Evolutionary conservation across 2,329 filamentous ascomycete species (phyloP), one percentile per base, ranked within the genome.

Genomic region (Bipolaris cookei): DNA sequence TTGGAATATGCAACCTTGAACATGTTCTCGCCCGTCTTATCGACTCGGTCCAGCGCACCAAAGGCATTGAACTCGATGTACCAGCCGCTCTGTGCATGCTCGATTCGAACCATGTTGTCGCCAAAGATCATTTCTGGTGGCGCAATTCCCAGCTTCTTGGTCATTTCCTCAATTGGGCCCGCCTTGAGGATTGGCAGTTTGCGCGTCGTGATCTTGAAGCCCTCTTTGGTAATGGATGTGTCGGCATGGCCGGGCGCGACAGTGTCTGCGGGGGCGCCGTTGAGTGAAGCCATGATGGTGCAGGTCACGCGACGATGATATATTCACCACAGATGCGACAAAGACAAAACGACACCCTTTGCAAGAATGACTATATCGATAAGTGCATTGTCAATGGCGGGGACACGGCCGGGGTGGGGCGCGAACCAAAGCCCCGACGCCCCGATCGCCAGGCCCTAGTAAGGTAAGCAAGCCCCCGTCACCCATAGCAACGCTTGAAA

Each of bases 121-220:
- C 95, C 95, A 74, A 99, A 99, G 64, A 99, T 99, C 95, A 99
- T 99, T 80, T 99, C 95, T 7, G 95, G 95, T 38, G 94, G 87
- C 16, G 94, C 88, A 72, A 99, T 97, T 28, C 88, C 88, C 51
- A 99, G 84, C 61, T 85, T 86, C 55, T 83, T 82, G 38, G 88
- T 88, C 86, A 99, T 91, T 35, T 86, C 86, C 72, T 97, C 92
- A 72, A 99, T 98, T 48, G 92, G 90, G 5, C 85, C 90, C 43
- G 93, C 88, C 77, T 97, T 97, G 67, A 96, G 90, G 76, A 99
- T 99, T 61, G 95, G 95, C 48, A 95, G 88, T 81, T 97, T 97
- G 74, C 92, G 90, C 52, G 91, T 91, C 25, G 86, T 85, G 76
- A 98, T 88, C 68, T 81, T 84, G 82, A 94, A 96, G 69, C 83